Evolutionary conservation across 768 basidiomycete species (phyloP), one percentile per base, ranked within the genome.

Genomic region (Russula olivacea): DNA sequence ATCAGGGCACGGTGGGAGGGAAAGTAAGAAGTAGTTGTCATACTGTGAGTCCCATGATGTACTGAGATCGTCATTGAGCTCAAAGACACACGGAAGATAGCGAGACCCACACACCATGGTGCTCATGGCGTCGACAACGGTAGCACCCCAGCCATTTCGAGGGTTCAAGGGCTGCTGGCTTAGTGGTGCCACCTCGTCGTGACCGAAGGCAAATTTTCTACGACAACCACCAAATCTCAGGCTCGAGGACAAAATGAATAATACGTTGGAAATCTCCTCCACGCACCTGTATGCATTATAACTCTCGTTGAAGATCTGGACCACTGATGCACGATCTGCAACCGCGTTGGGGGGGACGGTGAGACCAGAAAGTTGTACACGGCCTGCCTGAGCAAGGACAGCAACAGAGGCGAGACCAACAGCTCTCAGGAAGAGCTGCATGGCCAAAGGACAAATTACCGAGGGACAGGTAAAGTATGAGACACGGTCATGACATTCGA

Each of bases 41-140:
- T 67, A 82, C 82, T 34, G 76, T 71, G 23, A 85, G 73, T 12
- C 79, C 81, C 84, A 88, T 87, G 64, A 88, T 76, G 58, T 76
- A 72, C 84, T 86, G n/a, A 28, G 25, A 47, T 74, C 67, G 10
- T 79, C 69, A 21, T 76, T 82, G 83, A 82, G 74, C 56, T 74
- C 69, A 79, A 32, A 19, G 17, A 55, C 57, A 56, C 1, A 61
- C 15, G 38, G 15, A 45, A 28, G 55, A 28, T 36, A 47, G 36
- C 2, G 8, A 47, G 12, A 12, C 1, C 12, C 0, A 47, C 43
- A 19, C 32, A 84, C 84, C 82, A 88, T 78, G 0, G 87, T 87
- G 51, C 71, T 71, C 75, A 89, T 71, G 0, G 80, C 81, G 68
- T 89, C 87, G 11, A 82, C 79, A 53, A 88, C 82, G 17, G 81